These are phyloP conservation scores for Termitomyces eurrhizus DNA, from an alignment of 768 basidiomycete genomes.

Conservation along the genomic window DNA sequence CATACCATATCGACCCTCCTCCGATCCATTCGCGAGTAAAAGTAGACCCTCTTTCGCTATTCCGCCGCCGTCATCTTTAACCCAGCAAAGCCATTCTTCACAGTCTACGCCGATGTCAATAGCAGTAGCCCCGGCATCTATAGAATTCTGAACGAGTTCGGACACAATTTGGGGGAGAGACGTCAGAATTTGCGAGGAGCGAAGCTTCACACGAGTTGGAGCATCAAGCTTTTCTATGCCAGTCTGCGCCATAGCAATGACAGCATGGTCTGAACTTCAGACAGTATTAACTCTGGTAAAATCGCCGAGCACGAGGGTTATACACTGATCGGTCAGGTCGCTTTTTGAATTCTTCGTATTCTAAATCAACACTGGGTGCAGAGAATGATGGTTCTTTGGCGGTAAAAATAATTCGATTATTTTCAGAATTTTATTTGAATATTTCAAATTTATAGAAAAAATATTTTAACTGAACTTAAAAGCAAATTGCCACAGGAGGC, in stretches of 20 bases:
- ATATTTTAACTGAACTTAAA: no score
- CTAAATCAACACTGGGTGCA: no score
- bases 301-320: not conserved
- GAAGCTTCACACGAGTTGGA: constrained; percentile 65
- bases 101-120: constrained; percentile 74
- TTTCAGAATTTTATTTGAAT: no score
- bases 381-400: no score
- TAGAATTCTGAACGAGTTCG: constrained; percentile 86
- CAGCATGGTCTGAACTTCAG: not conserved
- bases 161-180: constrained; percentile 75
- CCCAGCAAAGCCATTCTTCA: constrained; percentile 79
- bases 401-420: no score
- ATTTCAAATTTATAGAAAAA: no score
- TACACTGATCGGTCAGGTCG: no score
- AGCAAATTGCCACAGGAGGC: no score
- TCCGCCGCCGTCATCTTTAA: constrained; percentile 82
- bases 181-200: constrained; percentile 82
- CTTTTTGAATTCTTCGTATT: not conserved
- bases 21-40: constrained; percentile 45
- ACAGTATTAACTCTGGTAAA: not conserved
- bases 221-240: constrained; percentile 47
- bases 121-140: constrained; percentile 72
- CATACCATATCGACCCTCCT: constrained; percentile 68
- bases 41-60: constrained; percentile 59
- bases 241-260: not conserved